Conservation (phyloP, 257 asterid species). For the Solanum rostratum region DNA sequence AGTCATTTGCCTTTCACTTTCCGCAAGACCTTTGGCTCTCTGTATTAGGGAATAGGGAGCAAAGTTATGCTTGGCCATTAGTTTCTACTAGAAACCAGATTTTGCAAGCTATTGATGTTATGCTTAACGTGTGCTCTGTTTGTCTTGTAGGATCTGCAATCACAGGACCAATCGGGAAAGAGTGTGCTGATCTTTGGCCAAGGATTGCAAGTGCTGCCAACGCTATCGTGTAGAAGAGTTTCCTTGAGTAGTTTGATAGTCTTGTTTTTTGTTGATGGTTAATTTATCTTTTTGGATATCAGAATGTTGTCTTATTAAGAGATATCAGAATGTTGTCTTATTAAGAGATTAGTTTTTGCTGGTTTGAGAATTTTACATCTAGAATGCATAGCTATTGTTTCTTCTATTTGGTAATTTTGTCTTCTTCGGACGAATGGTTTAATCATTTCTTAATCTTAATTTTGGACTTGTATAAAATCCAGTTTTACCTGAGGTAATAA, state of each 20-base stretch:
- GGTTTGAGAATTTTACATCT: constrained; percentile 2
- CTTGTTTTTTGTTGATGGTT: not conserved
- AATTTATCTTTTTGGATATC: not conserved
- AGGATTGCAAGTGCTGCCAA: constrained; percentile 55
- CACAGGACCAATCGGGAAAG: constrained; percentile 47
- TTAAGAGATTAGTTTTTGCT: not conserved
- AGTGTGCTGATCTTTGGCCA: constrained; percentile 58
- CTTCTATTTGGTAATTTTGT: not conserved
- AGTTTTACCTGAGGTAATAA: not conserved
- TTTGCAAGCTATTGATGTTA: not conserved
- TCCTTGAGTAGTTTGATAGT: not conserved
- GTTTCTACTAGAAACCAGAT: not conserved
- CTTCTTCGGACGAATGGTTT: not conserved
- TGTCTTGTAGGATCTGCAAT: constrained; percentile 33
- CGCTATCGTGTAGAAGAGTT: constrained; percentile 27
- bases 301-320: not conserved
- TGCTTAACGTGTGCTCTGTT: not conserved
- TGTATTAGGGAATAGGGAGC: no score
- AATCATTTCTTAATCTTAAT: not conserved
- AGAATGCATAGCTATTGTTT: not conserved
- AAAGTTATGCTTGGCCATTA: not conserved
- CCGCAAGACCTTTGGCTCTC: not conserved
- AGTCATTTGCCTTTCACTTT: not conserved
- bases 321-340: not conserved
- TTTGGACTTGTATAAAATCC: not conserved